Evolutionary conservation across 208 protist genomes (phyloP).

Genomic region (Wallacemonas sp.): DNA sequence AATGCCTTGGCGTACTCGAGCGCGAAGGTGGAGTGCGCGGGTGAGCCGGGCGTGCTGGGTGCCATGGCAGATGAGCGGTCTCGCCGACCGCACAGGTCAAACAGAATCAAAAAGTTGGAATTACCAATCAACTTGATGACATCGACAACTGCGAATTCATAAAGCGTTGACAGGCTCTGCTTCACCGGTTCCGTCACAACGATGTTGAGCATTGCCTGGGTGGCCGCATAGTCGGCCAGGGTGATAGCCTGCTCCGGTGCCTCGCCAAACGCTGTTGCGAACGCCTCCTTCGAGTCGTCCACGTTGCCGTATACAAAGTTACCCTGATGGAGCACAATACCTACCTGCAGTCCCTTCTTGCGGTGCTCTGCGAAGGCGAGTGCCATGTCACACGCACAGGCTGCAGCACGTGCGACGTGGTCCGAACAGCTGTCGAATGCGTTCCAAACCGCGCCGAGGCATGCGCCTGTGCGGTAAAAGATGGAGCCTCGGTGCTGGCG

Average conservation of each 20-base stretch:
- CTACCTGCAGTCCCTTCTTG: constrained; percentile 61
- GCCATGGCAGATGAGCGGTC: constrained; percentile 12
- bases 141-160: constrained; percentile 85
- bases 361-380: constrained; percentile 50
- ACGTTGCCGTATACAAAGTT: constrained; percentile 77
- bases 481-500: constrained; percentile 67
- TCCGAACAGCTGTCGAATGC: constrained; percentile 77
- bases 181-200: constrained; percentile 80
- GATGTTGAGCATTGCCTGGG: constrained; percentile 47
- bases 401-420: constrained; percentile 66
- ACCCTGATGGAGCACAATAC: constrained; percentile 81
- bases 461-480: constrained; percentile 75
- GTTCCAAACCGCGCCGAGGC: constrained; percentile 78
- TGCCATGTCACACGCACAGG: constrained; percentile 72
- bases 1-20: constrained; percentile 76
- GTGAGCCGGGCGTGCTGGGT: not conserved
- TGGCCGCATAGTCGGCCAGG: constrained; percentile 62
- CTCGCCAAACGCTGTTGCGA: constrained; percentile 77
- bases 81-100: constrained; percentile 54
- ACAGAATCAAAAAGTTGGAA: constrained; percentile 63
- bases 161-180: constrained; percentile 59
- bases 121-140: constrained; percentile 54
- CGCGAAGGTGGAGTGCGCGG: constrained; percentile 33
- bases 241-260: constrained; percentile 57
- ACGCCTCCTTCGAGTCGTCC: constrained; percentile 77